Evolutionary conservation across 2,329 filamentous ascomycete species (phyloP).

Genomic region (Fusarium oligoseptatum): DNA sequence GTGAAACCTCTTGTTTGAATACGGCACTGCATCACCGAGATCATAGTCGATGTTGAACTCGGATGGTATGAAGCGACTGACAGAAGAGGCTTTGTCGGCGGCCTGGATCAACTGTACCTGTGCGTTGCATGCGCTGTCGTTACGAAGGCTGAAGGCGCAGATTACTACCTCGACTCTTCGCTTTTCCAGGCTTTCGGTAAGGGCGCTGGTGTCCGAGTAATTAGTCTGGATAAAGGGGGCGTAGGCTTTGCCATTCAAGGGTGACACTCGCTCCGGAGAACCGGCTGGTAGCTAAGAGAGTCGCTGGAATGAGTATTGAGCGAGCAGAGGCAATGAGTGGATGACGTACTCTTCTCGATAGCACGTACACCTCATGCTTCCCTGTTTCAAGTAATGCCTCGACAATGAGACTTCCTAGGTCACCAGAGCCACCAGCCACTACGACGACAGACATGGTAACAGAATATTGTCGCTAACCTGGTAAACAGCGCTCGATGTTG

Average conservation of each 20-base stretch:
- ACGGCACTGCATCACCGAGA: constrained; percentile 49
- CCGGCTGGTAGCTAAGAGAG: not conserved
- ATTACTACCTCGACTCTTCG: constrained; percentile 49
- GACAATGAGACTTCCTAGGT: constrained; percentile 60
- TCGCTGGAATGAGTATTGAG: not conserved
- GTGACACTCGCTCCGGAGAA: not conserved
- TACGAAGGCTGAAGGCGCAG: constrained; percentile 51
- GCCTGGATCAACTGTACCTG: constrained; percentile 52
- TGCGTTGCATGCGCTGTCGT: constrained; percentile 46
- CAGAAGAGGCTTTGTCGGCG: constrained; percentile 45
- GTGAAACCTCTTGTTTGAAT: constrained; percentile 51
- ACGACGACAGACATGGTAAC: constrained; percentile 53
- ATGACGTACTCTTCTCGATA: constrained; percentile 55
- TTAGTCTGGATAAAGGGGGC: constrained; percentile 32
- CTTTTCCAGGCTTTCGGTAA: constrained; percentile 37
- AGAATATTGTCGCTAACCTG: not conserved
- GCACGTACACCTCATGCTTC: constrained; percentile 57
- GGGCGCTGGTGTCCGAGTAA: constrained; percentile 43
- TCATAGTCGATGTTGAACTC: constrained; percentile 56
- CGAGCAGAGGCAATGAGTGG: not conserved
- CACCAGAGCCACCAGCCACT: constrained; percentile 62
- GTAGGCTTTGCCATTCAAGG: constrained; percentile 9
- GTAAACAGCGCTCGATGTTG: not conserved
- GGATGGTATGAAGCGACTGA: constrained; percentile 54
- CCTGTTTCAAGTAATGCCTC: constrained; percentile 54